phyloP scores from a whole-genome alignment of 2,329 filamentous ascomycete genomes.

The Ophiostoma sp. region DNA sequence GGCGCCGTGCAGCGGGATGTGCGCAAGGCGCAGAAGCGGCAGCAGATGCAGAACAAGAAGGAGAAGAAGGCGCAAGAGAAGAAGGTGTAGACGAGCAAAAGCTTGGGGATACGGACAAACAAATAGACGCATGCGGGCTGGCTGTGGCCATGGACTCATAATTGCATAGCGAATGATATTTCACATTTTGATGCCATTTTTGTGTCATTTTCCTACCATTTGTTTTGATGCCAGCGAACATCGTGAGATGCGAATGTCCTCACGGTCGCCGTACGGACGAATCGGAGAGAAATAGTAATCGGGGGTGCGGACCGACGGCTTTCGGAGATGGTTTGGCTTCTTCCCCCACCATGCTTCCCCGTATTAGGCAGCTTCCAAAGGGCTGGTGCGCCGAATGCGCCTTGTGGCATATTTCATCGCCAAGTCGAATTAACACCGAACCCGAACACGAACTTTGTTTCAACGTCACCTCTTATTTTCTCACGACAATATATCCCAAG shows the following conservation, averaged over 20 bases:
- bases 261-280: background rate
- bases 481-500: background rate
- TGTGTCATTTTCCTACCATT: background rate
- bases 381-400: background rate
- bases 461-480: background rate
- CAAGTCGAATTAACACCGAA: background rate
- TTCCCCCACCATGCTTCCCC: background rate
- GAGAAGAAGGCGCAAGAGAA: constrained; percentile 3
- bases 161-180: constrained; percentile 11
- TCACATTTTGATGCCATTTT: background rate
- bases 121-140: background rate
- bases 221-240: background rate
- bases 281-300: background rate
- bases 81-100: background rate
- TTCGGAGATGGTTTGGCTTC: background rate
- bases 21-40: constrained; percentile 58
- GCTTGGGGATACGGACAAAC: background rate
- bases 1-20: constrained; percentile 55
- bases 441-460: background rate
- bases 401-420: background rate
- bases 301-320: background rate
- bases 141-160: background rate
- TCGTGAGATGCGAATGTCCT: background rate
- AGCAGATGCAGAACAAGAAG: constrained; percentile 38
- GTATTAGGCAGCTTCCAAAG: background rate